Percentiles rank a stretch among this genome's conserved stretches.
Conservation (phyloP, 148 eudicot genomes). For the Chenopodium quinoa region DNA sequence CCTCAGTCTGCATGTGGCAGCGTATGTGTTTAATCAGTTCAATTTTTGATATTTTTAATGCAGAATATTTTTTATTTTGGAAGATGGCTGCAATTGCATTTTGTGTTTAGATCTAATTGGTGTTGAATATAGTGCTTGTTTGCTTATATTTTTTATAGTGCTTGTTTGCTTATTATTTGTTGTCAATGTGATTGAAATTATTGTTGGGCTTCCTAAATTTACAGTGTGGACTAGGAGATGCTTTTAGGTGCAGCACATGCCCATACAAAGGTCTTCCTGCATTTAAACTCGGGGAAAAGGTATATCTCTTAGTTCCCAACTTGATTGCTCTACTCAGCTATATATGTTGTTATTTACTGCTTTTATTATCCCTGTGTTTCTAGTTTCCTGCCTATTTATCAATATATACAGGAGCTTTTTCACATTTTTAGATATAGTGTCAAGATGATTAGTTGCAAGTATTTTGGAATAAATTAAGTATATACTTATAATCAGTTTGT, state of each 20-base stretch:
- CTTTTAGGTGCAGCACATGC: constrained; percentile 85
- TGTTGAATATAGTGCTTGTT: neutral
- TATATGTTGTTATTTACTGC: neutral
- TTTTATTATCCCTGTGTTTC: neutral
- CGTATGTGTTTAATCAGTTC: constrained; percentile 40
- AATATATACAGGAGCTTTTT: neutral
- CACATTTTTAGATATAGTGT: neutral
- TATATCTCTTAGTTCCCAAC: constrained; percentile 15
- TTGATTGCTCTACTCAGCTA: neutral
- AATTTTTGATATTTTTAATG: neutral
- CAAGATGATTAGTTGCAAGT: too few relatives aligned
- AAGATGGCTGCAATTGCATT: neutral
- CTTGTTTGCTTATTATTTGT: neutral
- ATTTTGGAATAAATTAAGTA: too few relatives aligned
- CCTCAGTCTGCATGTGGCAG: constrained; percentile 91
- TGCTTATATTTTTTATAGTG: neutral
- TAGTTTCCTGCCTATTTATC: neutral
- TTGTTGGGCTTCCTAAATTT: neutral
- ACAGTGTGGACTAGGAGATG: constrained; percentile 96
- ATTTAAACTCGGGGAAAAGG: constrained; percentile 96
- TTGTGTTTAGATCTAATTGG: neutral
- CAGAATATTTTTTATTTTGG: neutral
- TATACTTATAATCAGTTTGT: too few relatives aligned
- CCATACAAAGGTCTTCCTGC: constrained; percentile 94
- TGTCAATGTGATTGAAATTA: constrained; percentile 4